Percentiles rank a stretch among this genome's conserved stretches.
These are phyloP conservation scores for Fusarium sterilihyphosum DNA, from an alignment of 2,329 filamentous ascomycete species.

Conservation along the genomic window DNA sequence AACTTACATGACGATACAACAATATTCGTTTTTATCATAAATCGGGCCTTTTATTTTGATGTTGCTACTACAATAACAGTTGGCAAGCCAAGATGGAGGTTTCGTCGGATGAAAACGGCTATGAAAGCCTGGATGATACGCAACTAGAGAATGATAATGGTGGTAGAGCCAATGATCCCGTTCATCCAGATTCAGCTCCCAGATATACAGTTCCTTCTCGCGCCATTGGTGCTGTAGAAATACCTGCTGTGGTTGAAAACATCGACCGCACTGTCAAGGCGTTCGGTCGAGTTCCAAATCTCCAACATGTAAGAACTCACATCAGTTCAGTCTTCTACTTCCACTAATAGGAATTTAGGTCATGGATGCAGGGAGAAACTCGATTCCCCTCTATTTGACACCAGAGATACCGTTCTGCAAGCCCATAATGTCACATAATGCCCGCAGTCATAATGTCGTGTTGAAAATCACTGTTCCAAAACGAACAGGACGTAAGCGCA, in stretches of 20 bases:
- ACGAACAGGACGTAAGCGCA: constrained; percentile 86
- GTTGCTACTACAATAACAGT: not conserved
- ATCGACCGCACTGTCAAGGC: constrained; percentile 55
- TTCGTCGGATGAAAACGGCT: constrained; percentile 36
- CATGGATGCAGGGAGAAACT: constrained; percentile 59
- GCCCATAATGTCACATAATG: constrained; percentile 80
- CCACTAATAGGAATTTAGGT: constrained; percentile 50
- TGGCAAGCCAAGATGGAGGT: constrained; percentile 6
- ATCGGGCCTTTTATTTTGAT: not conserved
- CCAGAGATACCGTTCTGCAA: constrained; percentile 82
- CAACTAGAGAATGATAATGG: constrained; percentile 14
- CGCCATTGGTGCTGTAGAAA: constrained; percentile 53
- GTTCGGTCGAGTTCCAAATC: constrained; percentile 52
- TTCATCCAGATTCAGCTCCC: constrained; percentile 43
- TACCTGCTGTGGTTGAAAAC: constrained; percentile 56
- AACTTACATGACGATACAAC: constrained; percentile 4
- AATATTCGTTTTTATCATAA: not conserved
- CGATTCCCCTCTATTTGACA: constrained; percentile 77
- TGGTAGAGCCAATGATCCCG: not conserved
- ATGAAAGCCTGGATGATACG: constrained; percentile 32
- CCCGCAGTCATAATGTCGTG: constrained; percentile 82
- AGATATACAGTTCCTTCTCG: constrained; percentile 50
- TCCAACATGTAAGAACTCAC: constrained; percentile 50
- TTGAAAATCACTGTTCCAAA: constrained; percentile 89
- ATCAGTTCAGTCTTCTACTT: not conserved